Conservation (phyloP, 306 rosid species). For the Sesbania bispinosa region DNA sequence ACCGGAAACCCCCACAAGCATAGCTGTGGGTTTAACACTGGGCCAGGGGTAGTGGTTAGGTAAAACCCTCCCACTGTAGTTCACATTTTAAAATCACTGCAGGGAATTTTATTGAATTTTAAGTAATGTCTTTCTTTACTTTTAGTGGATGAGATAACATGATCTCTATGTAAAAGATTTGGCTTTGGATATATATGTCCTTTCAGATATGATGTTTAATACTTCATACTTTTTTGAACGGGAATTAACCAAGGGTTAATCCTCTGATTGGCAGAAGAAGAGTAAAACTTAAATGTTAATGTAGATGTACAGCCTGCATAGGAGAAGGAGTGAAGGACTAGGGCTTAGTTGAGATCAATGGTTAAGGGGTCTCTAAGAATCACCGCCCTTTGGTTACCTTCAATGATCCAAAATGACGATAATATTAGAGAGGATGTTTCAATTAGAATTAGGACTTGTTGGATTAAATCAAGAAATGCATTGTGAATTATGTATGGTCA, state of each 20-base stretch:
- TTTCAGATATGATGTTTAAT: neutral
- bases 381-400: constrained; percentile 1
- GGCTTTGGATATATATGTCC: neutral
- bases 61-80: too few relatives aligned
- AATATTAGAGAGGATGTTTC: neutral
- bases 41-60: too few relatives aligned
- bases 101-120: neutral
- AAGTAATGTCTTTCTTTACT: neutral
- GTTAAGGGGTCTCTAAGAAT: neutral
- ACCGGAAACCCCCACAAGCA: too few relatives aligned
- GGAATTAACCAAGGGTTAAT: neutral
- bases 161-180: neutral
- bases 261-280: neutral
- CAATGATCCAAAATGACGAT: neutral
- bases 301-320: neutral
- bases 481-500: neutral
- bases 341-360: neutral
- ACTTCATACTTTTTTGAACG: neutral
- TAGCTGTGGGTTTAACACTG: too few relatives aligned
- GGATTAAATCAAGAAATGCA: neutral
- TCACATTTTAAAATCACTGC: neutral
- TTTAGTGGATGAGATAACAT: constrained; percentile 6
- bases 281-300: neutral
- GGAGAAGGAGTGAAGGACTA: neutral
- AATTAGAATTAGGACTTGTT: neutral